phyloP scores from a whole-genome alignment of 495 filamentous ascomycete species.

The Rhizodiscina lignyota region DNA sequence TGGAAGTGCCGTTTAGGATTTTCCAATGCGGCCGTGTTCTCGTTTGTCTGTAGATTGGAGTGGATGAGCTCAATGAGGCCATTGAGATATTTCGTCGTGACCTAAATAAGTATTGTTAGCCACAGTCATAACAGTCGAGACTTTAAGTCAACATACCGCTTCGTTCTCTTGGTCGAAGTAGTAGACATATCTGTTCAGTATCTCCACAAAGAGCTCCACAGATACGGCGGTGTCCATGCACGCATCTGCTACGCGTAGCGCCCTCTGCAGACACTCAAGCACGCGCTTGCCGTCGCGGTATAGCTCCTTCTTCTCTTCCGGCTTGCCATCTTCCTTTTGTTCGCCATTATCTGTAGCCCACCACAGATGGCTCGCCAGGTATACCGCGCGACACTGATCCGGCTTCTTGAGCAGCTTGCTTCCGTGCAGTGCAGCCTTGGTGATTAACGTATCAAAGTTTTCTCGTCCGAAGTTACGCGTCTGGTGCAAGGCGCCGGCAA shows the following conservation, averaged over 20 bases:
- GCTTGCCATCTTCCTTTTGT: conserved; percentile 67
- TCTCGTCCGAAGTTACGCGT: conserved; percentile 81
- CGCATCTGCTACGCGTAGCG: conserved; percentile 87
- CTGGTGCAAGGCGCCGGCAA: conserved; percentile 74
- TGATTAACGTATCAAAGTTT: conserved; percentile 97
- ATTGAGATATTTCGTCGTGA: conserved; percentile 95
- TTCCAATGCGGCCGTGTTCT: conserved; percentile 66
- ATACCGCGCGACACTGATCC: conserved; percentile 92
- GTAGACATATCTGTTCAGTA: conserved; percentile 94
- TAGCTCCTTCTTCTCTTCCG: conserved; percentile 55
- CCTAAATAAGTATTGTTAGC: conserved; percentile 26
- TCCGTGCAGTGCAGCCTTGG: conserved; percentile 89
- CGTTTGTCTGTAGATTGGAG: conserved; percentile 75
- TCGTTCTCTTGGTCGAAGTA: conserved; percentile 99
- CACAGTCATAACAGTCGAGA: not conserved
- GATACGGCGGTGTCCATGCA: conserved; percentile 99
- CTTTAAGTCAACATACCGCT: conserved; percentile 39
- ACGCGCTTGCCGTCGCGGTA: conserved; percentile 97
- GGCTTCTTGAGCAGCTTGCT: conserved; percentile 97
- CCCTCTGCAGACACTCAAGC: conserved; percentile 87
- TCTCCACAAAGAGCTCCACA: conserved; percentile 95
- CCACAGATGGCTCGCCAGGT: conserved; percentile 91
- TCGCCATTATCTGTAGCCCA: conserved; percentile 84
- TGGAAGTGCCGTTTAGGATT: conserved; percentile 82
- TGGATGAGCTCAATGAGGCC: conserved; percentile 97